phyloP scores from a whole-genome alignment of 805 yeast genomes.

The Candida vartiovaarae region DNA sequence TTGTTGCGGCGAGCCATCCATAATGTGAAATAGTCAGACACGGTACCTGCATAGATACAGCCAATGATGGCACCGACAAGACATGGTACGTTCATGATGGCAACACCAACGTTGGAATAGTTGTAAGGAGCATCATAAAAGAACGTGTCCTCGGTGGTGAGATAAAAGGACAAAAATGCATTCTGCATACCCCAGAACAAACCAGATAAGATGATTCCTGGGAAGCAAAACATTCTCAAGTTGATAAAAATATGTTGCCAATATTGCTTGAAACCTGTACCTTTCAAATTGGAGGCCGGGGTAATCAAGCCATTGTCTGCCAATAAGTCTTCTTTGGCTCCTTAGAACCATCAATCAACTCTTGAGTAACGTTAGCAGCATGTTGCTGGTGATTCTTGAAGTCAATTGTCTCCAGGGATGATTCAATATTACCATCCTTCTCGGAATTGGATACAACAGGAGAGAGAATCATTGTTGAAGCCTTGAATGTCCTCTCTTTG shows the following conservation, averaged over 20 bases:
- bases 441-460: neutral
- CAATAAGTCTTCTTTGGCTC: conserved; percentile 38
- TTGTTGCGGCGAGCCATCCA: conserved; percentile 54
- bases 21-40: conserved; percentile 53
- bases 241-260: conserved; percentile 40
- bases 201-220: conserved; percentile 60
- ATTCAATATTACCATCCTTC: conserved; percentile 7
- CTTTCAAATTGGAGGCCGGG: conserved; percentile 51
- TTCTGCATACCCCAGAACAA: conserved; percentile 79
- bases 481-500: conserved; percentile 15
- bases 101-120: conserved; percentile 60
- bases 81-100: conserved; percentile 69
- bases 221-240: conserved; percentile 52
- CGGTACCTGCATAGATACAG: conserved; percentile 54
- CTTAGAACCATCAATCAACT: conserved; percentile 32
- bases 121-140: conserved; percentile 63
- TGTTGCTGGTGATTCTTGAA: neutral
- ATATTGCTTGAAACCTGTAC: conserved; percentile 63
- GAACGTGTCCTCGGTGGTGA: conserved; percentile 64
- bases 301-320: conserved; percentile 45
- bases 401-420: conserved; percentile 5
- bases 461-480: conserved; percentile 11
- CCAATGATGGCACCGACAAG: conserved; percentile 61
- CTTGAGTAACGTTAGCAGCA: conserved; percentile 12
- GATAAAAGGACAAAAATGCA: conserved; percentile 65